A percentile compares a stretch with the other conserved stretches of the same genome.
Evolutionary conservation across 345 rosid genomes (phyloP).

Genomic region (Anacardium occidentale): DNA sequence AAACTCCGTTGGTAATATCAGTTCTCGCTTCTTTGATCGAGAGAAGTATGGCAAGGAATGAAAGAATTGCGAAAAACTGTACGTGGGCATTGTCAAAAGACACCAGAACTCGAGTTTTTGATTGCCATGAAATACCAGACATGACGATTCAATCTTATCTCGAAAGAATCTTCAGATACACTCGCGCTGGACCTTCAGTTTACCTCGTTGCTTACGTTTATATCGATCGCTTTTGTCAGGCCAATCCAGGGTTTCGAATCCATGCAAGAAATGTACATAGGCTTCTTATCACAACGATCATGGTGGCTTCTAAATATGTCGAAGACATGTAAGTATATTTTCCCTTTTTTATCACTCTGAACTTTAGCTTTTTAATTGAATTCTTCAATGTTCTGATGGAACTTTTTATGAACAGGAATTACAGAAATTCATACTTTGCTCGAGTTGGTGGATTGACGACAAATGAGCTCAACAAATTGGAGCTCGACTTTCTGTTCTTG

Average conservation of each 20-base stretch:
- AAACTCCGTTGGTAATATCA: constrained; percentile 71
- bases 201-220: constrained; percentile 87
- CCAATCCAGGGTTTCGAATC: constrained; percentile 66
- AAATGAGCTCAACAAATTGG: constrained; percentile 68
- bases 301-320: constrained; percentile 88
- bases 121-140: constrained; percentile 73
- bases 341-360: no score
- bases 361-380: neutral
- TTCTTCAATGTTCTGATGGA: no score
- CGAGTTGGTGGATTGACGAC: constrained; percentile 78
- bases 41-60: constrained; percentile 63
- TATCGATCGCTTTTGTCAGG: constrained; percentile 82
- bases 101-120: constrained; percentile 50
- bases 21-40: constrained; percentile 77
- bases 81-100: constrained; percentile 35
- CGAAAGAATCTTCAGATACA: constrained; percentile 85
- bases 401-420: constrained; percentile 53
- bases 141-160: constrained; percentile 76
- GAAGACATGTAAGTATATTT: constrained; percentile 73
- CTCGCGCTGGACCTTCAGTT: constrained; percentile 77
- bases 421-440: constrained; percentile 76
- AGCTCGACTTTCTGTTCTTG: constrained; percentile 76
- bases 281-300: constrained; percentile 77
- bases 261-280: constrained; percentile 68
- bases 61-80: constrained; percentile 52